Conservation (phyloP, 805 yeast species). For the Yarrowia bubula region DNA sequence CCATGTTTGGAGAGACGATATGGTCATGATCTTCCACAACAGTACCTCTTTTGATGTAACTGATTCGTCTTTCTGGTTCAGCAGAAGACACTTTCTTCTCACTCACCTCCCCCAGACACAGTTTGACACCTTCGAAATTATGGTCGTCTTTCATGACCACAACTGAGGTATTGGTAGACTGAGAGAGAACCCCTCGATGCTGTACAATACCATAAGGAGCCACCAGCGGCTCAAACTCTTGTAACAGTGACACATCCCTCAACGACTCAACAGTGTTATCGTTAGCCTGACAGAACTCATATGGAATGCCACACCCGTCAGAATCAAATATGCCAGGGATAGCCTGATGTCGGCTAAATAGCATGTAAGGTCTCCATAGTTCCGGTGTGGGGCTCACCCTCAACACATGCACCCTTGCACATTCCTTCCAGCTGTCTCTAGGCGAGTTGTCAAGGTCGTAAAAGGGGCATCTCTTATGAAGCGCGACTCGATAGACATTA, state of each 20-base stretch:
- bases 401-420: neutral
- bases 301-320: neutral
- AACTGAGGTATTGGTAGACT: neutral
- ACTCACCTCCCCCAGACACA: neutral
- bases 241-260: neutral
- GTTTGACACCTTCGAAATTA: neutral
- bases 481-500: neutral
- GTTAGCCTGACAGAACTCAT: conserved; percentile 2
- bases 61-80: neutral
- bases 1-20: neutral
- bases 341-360: neutral
- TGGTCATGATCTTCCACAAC: conserved; percentile 1
- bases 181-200: neutral
- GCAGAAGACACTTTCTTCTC: neutral
- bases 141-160: conserved; percentile 18
- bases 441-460: conserved; percentile 12
- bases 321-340: neutral
- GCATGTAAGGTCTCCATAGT: neutral
- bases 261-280: neutral
- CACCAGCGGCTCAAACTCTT: neutral
- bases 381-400: neutral
- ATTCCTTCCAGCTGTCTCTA: conserved; percentile 4
- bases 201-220: neutral
- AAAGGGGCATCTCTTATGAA: neutral
- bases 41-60: neutral